Evolutionary conservation across 176 grass and related monocot species (phyloP), one percentile per base, ranked within the genome.

Genomic region (barley (Hordeum vulgare)): DNA sequence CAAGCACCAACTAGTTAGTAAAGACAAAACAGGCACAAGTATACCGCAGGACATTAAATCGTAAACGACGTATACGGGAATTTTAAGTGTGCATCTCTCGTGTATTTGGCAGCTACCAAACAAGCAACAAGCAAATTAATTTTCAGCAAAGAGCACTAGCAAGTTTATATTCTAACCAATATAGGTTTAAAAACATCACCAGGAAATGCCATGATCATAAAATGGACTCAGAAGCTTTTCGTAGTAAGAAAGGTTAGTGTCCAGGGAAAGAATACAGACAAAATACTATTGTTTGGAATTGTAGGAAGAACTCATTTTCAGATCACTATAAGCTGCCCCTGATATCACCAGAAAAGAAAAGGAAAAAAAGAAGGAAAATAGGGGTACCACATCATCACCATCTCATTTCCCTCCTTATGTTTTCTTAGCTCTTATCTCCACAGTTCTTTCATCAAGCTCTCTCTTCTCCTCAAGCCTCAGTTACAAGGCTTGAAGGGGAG

Each of bases 341-440:
- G 80, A 85, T 84, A 89, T 90, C 86, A 90, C 86, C 88, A 84
- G 71, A 79, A 86, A 88, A 42, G 25, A 80, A 61, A 66, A 33
- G 70, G 54, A 75, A 85, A 81, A 85, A n/a, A 20, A 67, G 2
- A 61, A 59, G 36, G 83, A 72, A 78, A 85, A 86, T 76, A 89
- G 79, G 57, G 42, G 33, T 13, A 85, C 81, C 74, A 87, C 87
- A 87, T 65, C 65, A 84, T 86, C 71, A 72, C 49, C 85, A 88
- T 76, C 85, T 33, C 77, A 51, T 68, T 74, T 63, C 71, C 66
- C 57, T 88, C 49, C 64, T 76, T 61, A 69, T 81, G 81, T 81
- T 85, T 74, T 78, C 67, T 64, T 65, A 54, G 82, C 82, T 82
- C 79, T 79, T 79, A 72, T 82, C 76, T 73, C 81, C 68, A 74